Percentiles rank a stretch among this genome's conserved stretches.
These are phyloP conservation scores for Allium sativum DNA, from an alignment of 106 monocot genomes.

Conservation along the genomic window DNA sequence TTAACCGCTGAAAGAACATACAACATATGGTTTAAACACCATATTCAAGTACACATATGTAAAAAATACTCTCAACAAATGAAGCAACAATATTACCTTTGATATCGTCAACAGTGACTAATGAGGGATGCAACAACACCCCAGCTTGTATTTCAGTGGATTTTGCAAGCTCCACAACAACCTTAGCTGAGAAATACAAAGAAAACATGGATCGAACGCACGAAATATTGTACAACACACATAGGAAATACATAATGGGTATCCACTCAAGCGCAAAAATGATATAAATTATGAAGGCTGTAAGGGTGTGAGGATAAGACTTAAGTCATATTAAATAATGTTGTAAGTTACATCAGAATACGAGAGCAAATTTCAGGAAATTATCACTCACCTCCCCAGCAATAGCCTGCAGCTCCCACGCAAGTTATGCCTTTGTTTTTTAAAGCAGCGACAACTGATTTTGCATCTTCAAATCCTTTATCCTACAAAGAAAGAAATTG, in stretches of 20 bases:
- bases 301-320: too few relatives aligned
- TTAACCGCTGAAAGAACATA: conserved; percentile 27
- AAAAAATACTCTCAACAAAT: too few relatives aligned
- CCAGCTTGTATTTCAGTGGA: conserved; percentile 16
- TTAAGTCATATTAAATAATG: background rate
- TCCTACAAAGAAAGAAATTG: conserved; percentile 24
- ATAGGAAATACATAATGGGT: too few relatives aligned
- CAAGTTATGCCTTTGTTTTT: conserved; percentile 33
- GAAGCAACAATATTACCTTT: conserved; percentile 13
- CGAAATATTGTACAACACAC: too few relatives aligned
- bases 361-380: background rate
- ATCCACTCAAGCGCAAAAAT: too few relatives aligned
- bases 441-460: conserved; percentile 36
- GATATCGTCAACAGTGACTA: conserved; percentile 20
- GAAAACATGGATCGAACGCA: too few relatives aligned
- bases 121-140: conserved; percentile 22
- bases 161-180: conserved; percentile 24
- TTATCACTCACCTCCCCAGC: conserved; percentile 45
- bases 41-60: background rate
- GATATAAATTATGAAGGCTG: too few relatives aligned
- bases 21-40: background rate
- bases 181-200: conserved; percentile 11
- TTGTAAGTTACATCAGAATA: background rate
- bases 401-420: conserved; percentile 41
- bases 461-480: conserved; percentile 58